These are phyloP conservation scores for Trichoderma hamatum DNA, from an alignment of 2,329 filamentous ascomycete genomes.

Conservation along the genomic window DNA sequence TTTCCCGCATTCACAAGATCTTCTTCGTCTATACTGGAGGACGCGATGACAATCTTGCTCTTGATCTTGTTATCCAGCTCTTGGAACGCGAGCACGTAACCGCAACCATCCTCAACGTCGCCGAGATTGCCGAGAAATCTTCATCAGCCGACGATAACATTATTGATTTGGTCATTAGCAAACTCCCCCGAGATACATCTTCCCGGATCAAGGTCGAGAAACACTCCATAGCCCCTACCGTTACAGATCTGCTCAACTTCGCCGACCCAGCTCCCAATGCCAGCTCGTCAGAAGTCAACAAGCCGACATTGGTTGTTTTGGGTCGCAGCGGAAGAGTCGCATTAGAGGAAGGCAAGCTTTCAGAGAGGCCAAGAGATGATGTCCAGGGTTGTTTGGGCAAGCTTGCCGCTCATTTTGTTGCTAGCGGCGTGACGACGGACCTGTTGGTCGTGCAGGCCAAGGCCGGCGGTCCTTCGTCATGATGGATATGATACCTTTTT, in stretches of 20 bases:
- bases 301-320: conserved; percentile 33
- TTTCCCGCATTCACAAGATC: conserved; percentile 76
- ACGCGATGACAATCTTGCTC: conserved; percentile 76
- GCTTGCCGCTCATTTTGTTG: conserved; percentile 33
- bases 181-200: conserved; percentile 25
- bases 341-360: conserved; percentile 33
- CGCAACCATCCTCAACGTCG: conserved; percentile 65
- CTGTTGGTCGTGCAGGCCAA: conserved; percentile 40
- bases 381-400: conserved; percentile 32
- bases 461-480: conserved; percentile 7
- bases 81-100: conserved; percentile 78
- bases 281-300: conserved; percentile 5
- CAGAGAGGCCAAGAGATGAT: conserved; percentile 29
- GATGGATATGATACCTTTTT: conserved; percentile 12
- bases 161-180: conserved; percentile 27
- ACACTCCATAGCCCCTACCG: conserved; percentile 25
- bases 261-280: conserved; percentile 27
- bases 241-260: conserved; percentile 34
- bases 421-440: conserved; percentile 33
- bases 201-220: conserved; percentile 33
- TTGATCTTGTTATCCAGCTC: conserved; percentile 82
- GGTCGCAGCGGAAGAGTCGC: conserved; percentile 30
- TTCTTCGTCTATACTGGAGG: conserved; percentile 88
- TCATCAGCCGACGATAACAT: conserved; percentile 21
- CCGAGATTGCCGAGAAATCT: not conserved